Base-by-base conservation (phyloP, 2,329 filamentous ascomycete genomes). In the Claviceps sp. region DNA sequence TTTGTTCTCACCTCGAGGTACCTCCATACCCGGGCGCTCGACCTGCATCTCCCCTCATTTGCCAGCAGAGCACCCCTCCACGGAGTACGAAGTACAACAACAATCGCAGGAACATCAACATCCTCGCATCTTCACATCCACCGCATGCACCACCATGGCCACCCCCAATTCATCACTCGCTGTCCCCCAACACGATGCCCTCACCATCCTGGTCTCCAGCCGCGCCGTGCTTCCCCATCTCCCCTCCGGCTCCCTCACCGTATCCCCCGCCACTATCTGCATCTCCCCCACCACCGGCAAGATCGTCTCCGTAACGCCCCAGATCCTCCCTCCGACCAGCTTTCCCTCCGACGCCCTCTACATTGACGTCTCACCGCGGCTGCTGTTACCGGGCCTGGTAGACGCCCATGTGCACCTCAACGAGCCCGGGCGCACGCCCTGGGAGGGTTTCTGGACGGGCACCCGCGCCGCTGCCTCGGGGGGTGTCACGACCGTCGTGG, bases 391-490 rank as follows among this genome's bases (percentile, higher is more conserved):
- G 0, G 93, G 93, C 19, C 75, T 98, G 34, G 91, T 98, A 17
- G 93, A 98, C 66, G 91, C 93, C 39, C 93, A 98, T 67, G 93
- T 98, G 40, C 93, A 98, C 71, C 80, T 97, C 60, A 97, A 97
- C 64, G 93, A 98, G 71, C 93, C 93, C 0, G 93, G 93, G 43
- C 81, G 93, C 53, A 96, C 91, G 50, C 91, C 96, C 78, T 97
- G 93, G 93, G 93, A 98, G 65, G 93, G 93, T 11, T 98, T 98
- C 74, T 87, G 85, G 73, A 96, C 90, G 0, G 93, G 93, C 48
- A 97, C 93, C 24, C 80, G 87, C 60, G 93, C 93, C 38, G 93
- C 93, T 4, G 93, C 93, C 11, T 94, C 91, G 60, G 93, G 93
- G 42, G 93, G 93, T 61, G 93, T 97, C 26, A 98, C 93, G 4